Base-by-base conservation (phyloP, 306 rosid genomes). In the Castanopsis chinensis region DNA sequence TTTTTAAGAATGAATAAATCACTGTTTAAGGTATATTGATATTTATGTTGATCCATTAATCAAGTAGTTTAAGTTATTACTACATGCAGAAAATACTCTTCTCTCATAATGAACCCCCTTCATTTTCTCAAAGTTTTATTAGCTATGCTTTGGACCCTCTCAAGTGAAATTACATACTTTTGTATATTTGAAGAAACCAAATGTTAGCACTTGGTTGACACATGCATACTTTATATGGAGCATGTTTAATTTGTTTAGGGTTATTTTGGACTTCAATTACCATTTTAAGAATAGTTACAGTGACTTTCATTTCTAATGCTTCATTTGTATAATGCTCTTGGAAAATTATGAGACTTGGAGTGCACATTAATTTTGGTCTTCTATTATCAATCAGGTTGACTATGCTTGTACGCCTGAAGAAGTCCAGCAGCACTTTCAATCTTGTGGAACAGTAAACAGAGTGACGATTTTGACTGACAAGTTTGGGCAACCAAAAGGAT, bases 391-490 rank as follows among this genome's bases (percentile, higher is more conserved):
- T 67, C 91, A 96, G 99, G 99, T 96, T 71, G 99, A 96, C 85
- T 96, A 96, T 82, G 94, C 92, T 28, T 96, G 99, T 76, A 93
- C 97, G 1, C 99, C 99, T 74, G 99, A 96, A 86, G 99, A 96
- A 86, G 99, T 96, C 76, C 99, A 96, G 79, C 99, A 96, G 81
- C 99, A 91, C 87, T 96, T 96, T 84, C 99, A 96, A 87, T 96
- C 99, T n/a, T 96, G 99, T 83, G 99, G 99, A 83, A 96, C 99
- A 51, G 99, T 96, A 77, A 96, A 96, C 89, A 88, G 99, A 85
- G 99, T 93, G 69, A 96, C 99, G 4, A 96, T 96, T 82, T 85
- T 96, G 98, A 93, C 99, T 0, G 99, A 96, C 90, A 96, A 96
- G 86, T 96, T 91, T 85, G 99, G 99, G 78, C 99, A 96, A 65